These are phyloP conservation scores for Fusarium lateritium DNA, from an alignment of 2,329 filamentous ascomycete genomes.

Conservation along the genomic window DNA sequence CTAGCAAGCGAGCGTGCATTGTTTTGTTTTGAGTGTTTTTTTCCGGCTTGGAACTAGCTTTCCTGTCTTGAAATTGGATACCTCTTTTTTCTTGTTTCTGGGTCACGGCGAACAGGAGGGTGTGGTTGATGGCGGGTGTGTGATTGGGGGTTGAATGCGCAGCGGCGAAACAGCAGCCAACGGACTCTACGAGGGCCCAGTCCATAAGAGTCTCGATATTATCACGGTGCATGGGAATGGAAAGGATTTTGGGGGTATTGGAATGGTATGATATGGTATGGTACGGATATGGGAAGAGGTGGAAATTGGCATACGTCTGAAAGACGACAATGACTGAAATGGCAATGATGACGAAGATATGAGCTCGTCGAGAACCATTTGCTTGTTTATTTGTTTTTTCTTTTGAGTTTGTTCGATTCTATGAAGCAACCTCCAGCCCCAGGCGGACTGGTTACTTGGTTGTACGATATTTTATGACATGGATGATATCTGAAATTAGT, in stretches of 20 bases:
- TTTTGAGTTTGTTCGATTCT: constrained; percentile 42
- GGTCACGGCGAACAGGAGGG: constrained; percentile 41
- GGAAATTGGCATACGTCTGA: constrained; percentile 41
- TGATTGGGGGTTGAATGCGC: constrained; percentile 23
- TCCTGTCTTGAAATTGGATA: constrained; percentile 48
- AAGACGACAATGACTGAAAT: constrained; percentile 46
- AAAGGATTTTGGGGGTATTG: constrained; percentile 11
- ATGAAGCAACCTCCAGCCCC: constrained; percentile 41
- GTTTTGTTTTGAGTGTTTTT: constrained; percentile 53
- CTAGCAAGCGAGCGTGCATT: constrained; percentile 56
- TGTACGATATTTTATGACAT: constrained; percentile 42
- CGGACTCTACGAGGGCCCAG: constrained; percentile 48
- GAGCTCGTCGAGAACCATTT: constrained; percentile 48
- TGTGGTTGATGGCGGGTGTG: constrained; percentile 25
- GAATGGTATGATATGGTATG: constrained; percentile 1
- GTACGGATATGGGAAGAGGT: constrained; percentile 24
- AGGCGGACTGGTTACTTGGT: constrained; percentile 45
- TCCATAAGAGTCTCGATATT: constrained; percentile 46
- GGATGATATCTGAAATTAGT: constrained; percentile 32
- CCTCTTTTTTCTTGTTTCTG: constrained; percentile 37
- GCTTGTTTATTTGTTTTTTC: constrained; percentile 26
- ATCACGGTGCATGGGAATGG: constrained; percentile 35
- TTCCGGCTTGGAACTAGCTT: constrained; percentile 45
- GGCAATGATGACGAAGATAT: constrained; percentile 49
- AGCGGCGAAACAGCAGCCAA: constrained; percentile 45